These are phyloP conservation scores for Pythium chondricola DNA, from an alignment of 352 stramenopile species.

Conservation along the genomic window DNA sequence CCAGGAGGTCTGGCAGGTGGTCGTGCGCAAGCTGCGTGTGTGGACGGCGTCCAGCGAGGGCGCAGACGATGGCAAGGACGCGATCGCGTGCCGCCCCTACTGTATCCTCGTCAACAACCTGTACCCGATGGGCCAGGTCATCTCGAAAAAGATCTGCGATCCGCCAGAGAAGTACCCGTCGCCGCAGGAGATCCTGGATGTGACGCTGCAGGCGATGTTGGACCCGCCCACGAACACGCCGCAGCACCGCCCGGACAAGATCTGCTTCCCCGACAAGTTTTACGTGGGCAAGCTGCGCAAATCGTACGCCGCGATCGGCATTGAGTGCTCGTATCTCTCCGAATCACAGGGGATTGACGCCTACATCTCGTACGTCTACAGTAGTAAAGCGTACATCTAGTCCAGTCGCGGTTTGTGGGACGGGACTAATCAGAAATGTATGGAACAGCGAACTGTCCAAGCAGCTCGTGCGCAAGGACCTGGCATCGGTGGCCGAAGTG, in stretches of 20 bases:
- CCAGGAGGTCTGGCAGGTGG: constrained; percentile 84
- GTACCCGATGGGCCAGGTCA: constrained; percentile 78
- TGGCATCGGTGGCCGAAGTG: constrained; percentile 70
- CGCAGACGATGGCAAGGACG: constrained; percentile 45
- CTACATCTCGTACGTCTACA: constrained; percentile 62
- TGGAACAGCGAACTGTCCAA: constrained; percentile 78
- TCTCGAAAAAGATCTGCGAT: constrained; percentile 83
- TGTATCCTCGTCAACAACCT: constrained; percentile 85
- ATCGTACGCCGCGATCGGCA: constrained; percentile 63
- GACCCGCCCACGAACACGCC: constrained; percentile 65
- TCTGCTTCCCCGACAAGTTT: constrained; percentile 76
- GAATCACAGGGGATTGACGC: constrained; percentile 82
- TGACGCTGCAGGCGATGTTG: constrained; percentile 71
- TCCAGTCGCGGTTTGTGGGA: too few species aligned
- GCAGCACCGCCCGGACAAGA: constrained; percentile 82
- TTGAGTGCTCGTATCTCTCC: constrained; percentile 81
- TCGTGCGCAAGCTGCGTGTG: constrained; percentile 81
- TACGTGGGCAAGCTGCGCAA: constrained; percentile 72
- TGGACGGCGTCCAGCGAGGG: constrained; percentile 73
- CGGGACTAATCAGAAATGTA: too few species aligned
- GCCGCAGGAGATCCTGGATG: constrained; percentile 51
- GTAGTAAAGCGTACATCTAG: neutral
- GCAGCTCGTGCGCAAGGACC: constrained; percentile 76
- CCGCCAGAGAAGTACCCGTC: constrained; percentile 76
- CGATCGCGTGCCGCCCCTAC: constrained; percentile 74